Base-by-base conservation (phyloP, 306 rosid species). In the Glycine tomentella region DNA sequence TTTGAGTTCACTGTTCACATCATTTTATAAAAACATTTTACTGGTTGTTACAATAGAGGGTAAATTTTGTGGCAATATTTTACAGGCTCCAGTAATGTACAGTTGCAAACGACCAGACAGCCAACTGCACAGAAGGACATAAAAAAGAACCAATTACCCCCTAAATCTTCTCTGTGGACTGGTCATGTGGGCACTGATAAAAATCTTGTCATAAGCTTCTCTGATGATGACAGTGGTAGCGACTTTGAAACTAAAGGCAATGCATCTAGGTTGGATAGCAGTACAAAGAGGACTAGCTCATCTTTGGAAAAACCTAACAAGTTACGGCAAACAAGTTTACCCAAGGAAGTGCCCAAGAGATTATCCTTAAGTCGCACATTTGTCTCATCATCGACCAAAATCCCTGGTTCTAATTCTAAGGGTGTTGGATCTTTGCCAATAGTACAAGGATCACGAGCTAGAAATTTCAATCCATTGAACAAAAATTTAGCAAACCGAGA, bases 141-240 rank as follows among this genome's bases (percentile, higher is more conserved):
- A 58, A 87, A 83, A 77, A 90, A 72, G 69, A 88, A 49, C 71
- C 86, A 80, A 70, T 77, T 84, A 66, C 85, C 84, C 8, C 84
- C 87, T 40, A 90, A 89, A 71, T 77, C 92, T 78, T 82, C 87
- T 65, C 70, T 51, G 7, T 90, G 92, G 95, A 78, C 84, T 83
- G 84, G 88, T 72, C 88, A 84, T 25, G 69, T 38, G 0, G 82
- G 88, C 53, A 72, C 84, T 52, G 84, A 83, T 84, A 76, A 87
- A 44, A 88, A 91, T 93, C 95, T 95, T 38, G 97, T 95, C 71
- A 95, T 95, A 84, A 87, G 91, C 85, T 95, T 95, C 83, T 95
- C 97, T n/a, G 99, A 92, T 75, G 92, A 89, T 88, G 97, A 93
- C 65, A 94, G 97, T 89, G 95, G 86, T 38, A 93, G 95, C 82